phyloP scores from a whole-genome alignment of 768 basidiomycete species.

The Pleurotus citrinopileatus region DNA sequence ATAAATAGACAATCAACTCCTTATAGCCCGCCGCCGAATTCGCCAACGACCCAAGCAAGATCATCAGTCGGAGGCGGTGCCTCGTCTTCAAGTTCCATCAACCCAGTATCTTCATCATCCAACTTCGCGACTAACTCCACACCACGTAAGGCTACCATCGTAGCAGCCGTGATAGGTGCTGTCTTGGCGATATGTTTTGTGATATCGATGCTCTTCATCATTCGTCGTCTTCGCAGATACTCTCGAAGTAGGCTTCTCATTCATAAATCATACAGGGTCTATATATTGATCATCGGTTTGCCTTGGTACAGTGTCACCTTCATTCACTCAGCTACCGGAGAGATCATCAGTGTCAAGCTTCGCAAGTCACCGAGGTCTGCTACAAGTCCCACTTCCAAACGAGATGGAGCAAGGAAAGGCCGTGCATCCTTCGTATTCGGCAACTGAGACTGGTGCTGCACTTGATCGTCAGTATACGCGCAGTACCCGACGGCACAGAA shows the following conservation, averaged over 20 bases:
- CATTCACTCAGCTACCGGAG: background rate
- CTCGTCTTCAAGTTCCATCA: background rate
- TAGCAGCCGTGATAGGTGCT: conserved; percentile 4
- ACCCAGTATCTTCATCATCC: background rate
- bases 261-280: background rate
- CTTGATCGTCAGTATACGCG: background rate
- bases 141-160: background rate
- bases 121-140: background rate
- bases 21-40: too few relatives aligned
- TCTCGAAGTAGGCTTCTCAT: background rate
- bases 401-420: background rate
- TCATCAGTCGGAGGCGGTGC: background rate
- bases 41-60: too few relatives aligned
- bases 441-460: background rate
- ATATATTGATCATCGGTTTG: background rate
- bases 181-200: background rate
- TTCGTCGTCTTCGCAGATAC: background rate
- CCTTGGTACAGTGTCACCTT: background rate
- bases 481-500: background rate
- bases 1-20: too few relatives aligned
- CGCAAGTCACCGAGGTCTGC: background rate
- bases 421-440: background rate
- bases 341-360: conserved; percentile 4
- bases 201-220: background rate
- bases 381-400: background rate